Base-by-base conservation (phyloP, 257 asterid genomes). In the Salvia rosmarinus region DNA sequence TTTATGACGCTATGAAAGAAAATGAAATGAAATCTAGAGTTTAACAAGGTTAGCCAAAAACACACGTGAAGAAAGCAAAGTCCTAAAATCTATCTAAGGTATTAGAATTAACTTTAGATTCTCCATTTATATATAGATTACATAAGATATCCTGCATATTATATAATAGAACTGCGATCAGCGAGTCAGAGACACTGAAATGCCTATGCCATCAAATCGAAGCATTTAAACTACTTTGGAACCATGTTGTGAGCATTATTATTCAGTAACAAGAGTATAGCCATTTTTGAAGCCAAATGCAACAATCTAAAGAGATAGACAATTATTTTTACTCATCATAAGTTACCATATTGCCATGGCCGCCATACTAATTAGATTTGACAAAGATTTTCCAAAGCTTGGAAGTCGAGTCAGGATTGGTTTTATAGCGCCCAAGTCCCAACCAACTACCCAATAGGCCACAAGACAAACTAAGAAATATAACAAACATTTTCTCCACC, bases 191-290 rank as follows among this genome's bases (percentile, higher is more conserved):
- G 44, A 39, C 59, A 9, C 14, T 30, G 47, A 17, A 17, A 58
- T 44, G 47, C 35, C 11, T 17, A 49, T 35, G 76, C 54, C 14
- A 17, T 19, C 47, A 59, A 71, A 34, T 7, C 28, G 19, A 60
- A 71, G 40, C 64, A 64, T 47, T 39, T 71, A 28, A 32, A 19
- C 70, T 44, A 46, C 42, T 44, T 43, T 47, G 9, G 43, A 17
- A 70, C 43, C 20, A 30, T 46, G 59, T 12, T 8, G 3, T 39
- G 62, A 43, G 5, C 35, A 72, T 72, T 21, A 3, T 14, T 13
- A 7, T n/a, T 30, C 23, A 72, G 30, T 4, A 9, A 13, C 44
- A 39, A 39, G 44, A 39, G 2, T 39, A 7, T 39, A 59, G 34
- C 61, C 21, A 43, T 43, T 60, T 19, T 23, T 70, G 43, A n/a